Evolutionary conservation across 345 rosid genomes (phyloP), one percentile per base, ranked within the genome.

Genomic region (Gynandropsis gynandra): DNA sequence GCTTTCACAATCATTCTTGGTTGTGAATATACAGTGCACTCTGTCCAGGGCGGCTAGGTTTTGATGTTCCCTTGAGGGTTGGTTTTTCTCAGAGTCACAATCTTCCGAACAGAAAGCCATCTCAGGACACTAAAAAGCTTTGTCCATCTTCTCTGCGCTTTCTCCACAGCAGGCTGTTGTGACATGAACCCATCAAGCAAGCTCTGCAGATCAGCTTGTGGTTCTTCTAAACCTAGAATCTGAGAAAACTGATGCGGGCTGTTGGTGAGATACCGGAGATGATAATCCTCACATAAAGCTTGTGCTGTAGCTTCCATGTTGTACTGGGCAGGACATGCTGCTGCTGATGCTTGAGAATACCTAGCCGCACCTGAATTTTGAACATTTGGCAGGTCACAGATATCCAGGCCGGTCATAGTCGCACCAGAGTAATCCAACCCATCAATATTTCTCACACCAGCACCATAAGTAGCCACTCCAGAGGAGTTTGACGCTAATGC

Each of bases 81-180:
- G 27, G 42, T 58, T 71, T 56, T 74, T 72, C 59, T 80, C 43
- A 56, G 58, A 43, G 70, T 70, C 58, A 72, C 88, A 42, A 55
- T 64, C 57, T 53, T 85, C 69, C 72, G 74, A 52, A 87, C 66
- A n/a, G 80, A 71, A 47, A 92, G 74, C 92, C 89, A 87, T 69
- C 81, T 84, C 52, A 89, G 67, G 52, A 92, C 86, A 27, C 86
- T 82, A 59, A 72, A 82, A 36, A 92, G 62, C 79, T 77, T 92
- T 37, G 81, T 78, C 98, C 98, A 92, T 68, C 96, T 78, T 72
- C 59, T 82, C 52, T 82, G 82, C 18, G 94, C 96, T 58, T 77
- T 77, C 42, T 58, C 82, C 7, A 67, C 68, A 44, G 10, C 79
- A 16, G 74, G 47, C 16, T 68, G 79, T 44, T 71, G 51, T 73